These are phyloP conservation scores for Corynascus novoguineensis DNA, from an alignment of 495 filamentous ascomycete genomes.

Conservation along the genomic window DNA sequence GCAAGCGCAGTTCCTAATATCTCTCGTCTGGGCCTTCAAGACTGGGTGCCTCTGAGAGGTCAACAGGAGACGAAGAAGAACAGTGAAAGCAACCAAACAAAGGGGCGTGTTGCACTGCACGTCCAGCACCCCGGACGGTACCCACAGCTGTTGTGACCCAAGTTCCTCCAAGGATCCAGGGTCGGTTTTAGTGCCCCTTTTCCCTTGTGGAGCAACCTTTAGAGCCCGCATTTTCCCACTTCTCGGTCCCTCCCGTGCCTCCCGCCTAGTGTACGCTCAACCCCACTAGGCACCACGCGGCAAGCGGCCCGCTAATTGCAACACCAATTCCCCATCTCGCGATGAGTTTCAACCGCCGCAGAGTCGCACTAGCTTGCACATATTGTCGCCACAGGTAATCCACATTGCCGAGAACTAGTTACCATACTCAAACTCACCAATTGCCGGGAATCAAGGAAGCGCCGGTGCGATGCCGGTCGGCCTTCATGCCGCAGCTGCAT, in stretches of 20 bases:
- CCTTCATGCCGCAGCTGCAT: slow-evolving; percentile 2
- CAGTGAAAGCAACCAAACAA: too few relatives aligned
- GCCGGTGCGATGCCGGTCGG: not conserved
- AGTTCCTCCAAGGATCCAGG: too few relatives aligned
- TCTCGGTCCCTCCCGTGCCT: not conserved
- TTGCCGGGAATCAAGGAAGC: not conserved
- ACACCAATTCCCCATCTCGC: not conserved
- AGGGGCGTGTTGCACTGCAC: too few relatives aligned
- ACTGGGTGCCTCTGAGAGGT: too few relatives aligned
- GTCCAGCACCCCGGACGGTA: too few relatives aligned
- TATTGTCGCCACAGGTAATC: slow-evolving; percentile 5
- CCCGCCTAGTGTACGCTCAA: not conserved
- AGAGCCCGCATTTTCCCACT: not conserved
- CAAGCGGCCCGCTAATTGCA: slow-evolving; percentile 1
- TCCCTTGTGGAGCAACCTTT: not conserved
- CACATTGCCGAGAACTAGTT: not conserved
- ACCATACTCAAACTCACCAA: not conserved
- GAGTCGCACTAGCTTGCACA: not conserved
- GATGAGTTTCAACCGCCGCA: slow-evolving; percentile 9
- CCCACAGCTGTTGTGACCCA: too few relatives aligned
- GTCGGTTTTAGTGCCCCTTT: not conserved
- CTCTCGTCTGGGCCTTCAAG: too few relatives aligned
- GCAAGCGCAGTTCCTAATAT: too few relatives aligned
- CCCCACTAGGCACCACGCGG: not conserved
- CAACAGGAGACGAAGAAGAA: too few relatives aligned